These are phyloP conservation scores for Fusarium papillatum DNA, from an alignment of 2,329 filamentous ascomycete genomes.

Conservation along the genomic window DNA sequence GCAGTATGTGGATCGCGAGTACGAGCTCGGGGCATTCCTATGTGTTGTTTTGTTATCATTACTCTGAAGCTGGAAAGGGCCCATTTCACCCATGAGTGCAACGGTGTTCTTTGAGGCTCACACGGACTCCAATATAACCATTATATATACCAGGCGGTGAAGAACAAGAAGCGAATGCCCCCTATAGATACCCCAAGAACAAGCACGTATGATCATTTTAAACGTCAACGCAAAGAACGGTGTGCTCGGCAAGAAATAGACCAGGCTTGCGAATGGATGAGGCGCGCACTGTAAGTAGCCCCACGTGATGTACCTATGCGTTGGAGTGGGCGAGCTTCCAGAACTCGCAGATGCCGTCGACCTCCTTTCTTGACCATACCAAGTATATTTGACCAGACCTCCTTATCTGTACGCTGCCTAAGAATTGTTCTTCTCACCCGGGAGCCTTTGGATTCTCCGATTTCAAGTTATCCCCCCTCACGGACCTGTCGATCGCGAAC, in stretches of 20 bases:
- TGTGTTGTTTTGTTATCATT: not conserved
- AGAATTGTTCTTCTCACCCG: constrained; percentile 3
- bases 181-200: not conserved
- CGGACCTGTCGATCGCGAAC: constrained; percentile 16
- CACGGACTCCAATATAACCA: not conserved
- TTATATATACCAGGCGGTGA: not conserved
- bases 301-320: constrained; percentile 44
- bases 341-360: constrained; percentile 14
- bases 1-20: no score
- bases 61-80: not conserved
- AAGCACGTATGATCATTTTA: not conserved
- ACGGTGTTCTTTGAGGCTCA: not conserved
- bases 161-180: not conserved
- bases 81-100: not conserved
- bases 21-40: not conserved
- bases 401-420: constrained; percentile 4
- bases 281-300: constrained; percentile 29
- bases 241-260: not conserved
- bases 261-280: constrained; percentile 29
- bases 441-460: constrained; percentile 7
- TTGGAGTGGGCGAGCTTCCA: constrained; percentile 26
- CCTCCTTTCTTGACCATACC: constrained; percentile 35
- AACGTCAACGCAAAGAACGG: not conserved
- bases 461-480: constrained; percentile 12
- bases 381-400: constrained; percentile 14